Evolutionary conservation across 2,329 filamentous ascomycete species (phyloP), one percentile per base, ranked within the genome.

Genomic region (Colletotrichum filicis): DNA sequence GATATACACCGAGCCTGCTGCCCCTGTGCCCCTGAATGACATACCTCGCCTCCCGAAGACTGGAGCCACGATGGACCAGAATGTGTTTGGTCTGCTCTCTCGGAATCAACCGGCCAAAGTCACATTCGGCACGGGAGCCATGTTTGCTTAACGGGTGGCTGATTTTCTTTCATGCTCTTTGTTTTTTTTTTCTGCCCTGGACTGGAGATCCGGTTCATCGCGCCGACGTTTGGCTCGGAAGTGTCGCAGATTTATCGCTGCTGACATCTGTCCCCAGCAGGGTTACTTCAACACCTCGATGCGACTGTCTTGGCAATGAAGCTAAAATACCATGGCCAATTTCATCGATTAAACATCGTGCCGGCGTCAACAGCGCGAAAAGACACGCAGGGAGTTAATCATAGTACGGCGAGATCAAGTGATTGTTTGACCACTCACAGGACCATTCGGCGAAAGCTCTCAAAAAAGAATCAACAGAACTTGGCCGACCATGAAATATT

Each of bases 91-190:
- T 68, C 66, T 69, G 60, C 63, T 66, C 56, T 46, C 49, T 73
- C 71, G 71, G 66, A 65, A 73, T 32, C 56, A 73, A 57, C 66
- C 66, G 71, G 71, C 46, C 60, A 61, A 32, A 65, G 60, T 73
- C 28, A 55, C 61, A 73, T 73, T 52, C 63, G 32, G 49, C 16
- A 16, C 37, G 37, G 49, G 46, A 62, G 68, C 64, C 68, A 57
- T 49, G 42, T 22, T 49, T 49, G 42, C 42, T 49, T 0, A 5
- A 19, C 42, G 42, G 19, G 42, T 49, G 42, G 42, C 42, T 49
- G 19, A 7, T 49, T n/a, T 22, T 49, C 19, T 22, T 49, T 22
- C 42, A 49, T 49, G 16, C 7, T 22, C 42, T 11, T 49, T 9
- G 5, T 8, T 49, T 49, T 49, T 4, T 4, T 22, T 11, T 28